phyloP scores from a whole-genome alignment of 2,329 filamentous ascomycete genomes.

The Bipolaris sorokiniana region DNA sequence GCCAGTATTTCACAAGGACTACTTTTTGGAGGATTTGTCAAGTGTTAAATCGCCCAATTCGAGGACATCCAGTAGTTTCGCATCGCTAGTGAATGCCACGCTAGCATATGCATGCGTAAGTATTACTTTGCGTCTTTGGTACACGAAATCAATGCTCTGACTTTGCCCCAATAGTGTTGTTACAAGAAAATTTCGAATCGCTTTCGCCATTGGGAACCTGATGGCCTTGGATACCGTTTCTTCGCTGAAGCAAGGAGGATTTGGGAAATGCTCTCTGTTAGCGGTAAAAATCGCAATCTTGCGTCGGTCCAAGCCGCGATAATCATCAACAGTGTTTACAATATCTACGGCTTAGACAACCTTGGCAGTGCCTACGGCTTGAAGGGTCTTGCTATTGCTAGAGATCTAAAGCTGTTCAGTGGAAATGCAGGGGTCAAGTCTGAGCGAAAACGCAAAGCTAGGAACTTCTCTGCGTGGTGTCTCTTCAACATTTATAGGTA shows the following conservation, averaged over 20 bases:
- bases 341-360: conserved; percentile 16
- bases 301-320: conserved; percentile 24
- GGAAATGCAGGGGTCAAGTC: neutral
- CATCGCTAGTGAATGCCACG: conserved; percentile 28
- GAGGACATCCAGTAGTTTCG: conserved; percentile 19
- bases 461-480: neutral
- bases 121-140: neutral
- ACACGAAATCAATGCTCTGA: neutral
- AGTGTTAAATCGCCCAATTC: conserved; percentile 1
- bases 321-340: conserved; percentile 16
- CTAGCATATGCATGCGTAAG: conserved; percentile 30
- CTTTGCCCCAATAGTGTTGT: neutral
- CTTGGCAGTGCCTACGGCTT: conserved; percentile 13
- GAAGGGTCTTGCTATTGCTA: conserved; percentile 21
- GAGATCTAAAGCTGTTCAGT: conserved; percentile 20
- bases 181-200: conserved; percentile 2
- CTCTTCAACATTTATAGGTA: neutral
- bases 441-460: neutral
- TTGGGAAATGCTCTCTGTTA: conserved; percentile 24
- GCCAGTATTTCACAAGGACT: conserved; percentile 24
- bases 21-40: conserved; percentile 30
- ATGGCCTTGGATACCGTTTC: conserved; percentile 24
- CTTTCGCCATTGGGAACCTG: conserved; percentile 22
- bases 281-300: conserved; percentile 5
- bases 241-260: conserved; percentile 29